Percentiles rank a stretch among this genome's conserved stretches.
These are phyloP conservation scores for Eucalyptus lansdowneana DNA, from an alignment of 345 rosid species.

Conservation along the genomic window DNA sequence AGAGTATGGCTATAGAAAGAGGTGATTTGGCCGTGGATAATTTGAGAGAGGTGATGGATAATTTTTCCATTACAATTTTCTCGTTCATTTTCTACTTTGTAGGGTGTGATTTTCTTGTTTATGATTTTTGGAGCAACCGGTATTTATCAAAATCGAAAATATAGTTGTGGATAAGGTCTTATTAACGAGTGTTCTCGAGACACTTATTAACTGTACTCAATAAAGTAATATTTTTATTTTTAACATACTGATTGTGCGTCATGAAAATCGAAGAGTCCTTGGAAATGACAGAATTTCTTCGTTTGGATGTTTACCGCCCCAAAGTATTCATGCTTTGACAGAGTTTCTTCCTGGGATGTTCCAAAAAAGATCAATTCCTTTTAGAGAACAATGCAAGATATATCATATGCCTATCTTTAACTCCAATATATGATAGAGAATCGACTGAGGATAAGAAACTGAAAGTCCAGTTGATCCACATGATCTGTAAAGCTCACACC, in stretches of 20 bases:
- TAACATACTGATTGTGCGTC: background rate
- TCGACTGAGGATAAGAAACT: background rate
- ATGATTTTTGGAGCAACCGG: background rate
- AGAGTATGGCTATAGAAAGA: background rate
- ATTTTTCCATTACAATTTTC: background rate
- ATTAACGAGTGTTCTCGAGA: background rate
- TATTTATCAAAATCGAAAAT: rapidly evolving
- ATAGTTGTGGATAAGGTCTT: rapidly evolving
- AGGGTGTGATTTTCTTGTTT: background rate
- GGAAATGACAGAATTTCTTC: background rate
- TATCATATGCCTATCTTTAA: background rate
- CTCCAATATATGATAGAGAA: background rate
- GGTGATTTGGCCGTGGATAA: background rate
- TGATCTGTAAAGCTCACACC: background rate
- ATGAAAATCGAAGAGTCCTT: background rate
- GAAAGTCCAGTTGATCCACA: background rate
- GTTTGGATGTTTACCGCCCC: background rate
- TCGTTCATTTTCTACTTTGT: background rate
- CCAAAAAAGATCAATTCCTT: background rate
- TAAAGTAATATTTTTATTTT: background rate
- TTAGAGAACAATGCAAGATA: background rate
- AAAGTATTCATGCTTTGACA: background rate
- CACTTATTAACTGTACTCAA: background rate
- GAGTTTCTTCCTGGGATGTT: background rate
- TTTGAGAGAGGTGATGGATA: background rate